These are phyloP conservation scores for Solanum verrucosum DNA, from an alignment of 257 asterid species.

Conservation along the genomic window DNA sequence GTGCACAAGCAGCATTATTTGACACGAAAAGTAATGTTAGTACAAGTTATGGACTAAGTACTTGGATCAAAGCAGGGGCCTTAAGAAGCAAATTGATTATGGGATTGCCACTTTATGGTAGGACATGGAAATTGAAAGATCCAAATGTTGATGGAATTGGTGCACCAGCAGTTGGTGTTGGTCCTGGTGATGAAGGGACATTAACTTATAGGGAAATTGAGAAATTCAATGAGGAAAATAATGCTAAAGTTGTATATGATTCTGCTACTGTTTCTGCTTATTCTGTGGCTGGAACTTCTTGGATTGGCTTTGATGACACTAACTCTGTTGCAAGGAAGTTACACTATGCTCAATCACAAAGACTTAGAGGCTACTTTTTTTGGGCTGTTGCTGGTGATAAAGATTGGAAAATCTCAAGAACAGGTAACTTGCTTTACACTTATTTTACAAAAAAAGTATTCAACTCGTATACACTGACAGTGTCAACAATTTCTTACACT, in stretches of 20 bases:
- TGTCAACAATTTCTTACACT: neutral
- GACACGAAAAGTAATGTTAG: conserved; percentile 46
- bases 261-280: conserved; percentile 42
- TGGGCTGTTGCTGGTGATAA: conserved; percentile 67
- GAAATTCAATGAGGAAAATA: conserved; percentile 35
- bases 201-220: conserved; percentile 48
- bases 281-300: conserved; percentile 46
- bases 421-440: conserved; percentile 24
- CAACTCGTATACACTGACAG: neutral
- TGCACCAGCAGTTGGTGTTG: conserved; percentile 57
- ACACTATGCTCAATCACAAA: conserved; percentile 33
- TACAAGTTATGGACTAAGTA: conserved; percentile 55
- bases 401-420: conserved; percentile 44
- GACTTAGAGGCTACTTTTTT: conserved; percentile 67
- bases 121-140: conserved; percentile 66
- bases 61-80: conserved; percentile 63
- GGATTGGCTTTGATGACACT: conserved; percentile 77
- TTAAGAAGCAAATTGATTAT: conserved; percentile 43
- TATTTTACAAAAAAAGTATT: neutral
- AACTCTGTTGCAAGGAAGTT: conserved; percentile 29
- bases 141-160: conserved; percentile 35
- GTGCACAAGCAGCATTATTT: conserved; percentile 67
- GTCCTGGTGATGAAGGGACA: conserved; percentile 34
- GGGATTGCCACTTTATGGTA: conserved; percentile 77
- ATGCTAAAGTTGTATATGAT: conserved; percentile 48